Percentiles rank a stretch among this genome's conserved stretches.
These are phyloP conservation scores for Fusarium citri DNA, from an alignment of 2,329 filamentous ascomycete genomes.

Conservation along the genomic window DNA sequence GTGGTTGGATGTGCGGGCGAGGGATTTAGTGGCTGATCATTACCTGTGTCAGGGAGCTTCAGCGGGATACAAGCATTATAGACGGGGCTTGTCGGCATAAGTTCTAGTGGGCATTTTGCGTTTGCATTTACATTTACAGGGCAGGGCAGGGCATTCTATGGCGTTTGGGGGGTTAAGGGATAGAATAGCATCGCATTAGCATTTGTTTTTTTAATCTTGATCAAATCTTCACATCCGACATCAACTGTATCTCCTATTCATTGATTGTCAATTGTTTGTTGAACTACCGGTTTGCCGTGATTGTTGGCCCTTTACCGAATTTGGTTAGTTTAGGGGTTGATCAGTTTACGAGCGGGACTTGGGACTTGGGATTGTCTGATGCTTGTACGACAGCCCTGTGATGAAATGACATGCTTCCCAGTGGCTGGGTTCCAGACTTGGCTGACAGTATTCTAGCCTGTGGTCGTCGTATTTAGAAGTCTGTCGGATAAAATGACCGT, in stretches of 20 bases:
- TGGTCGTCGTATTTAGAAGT: not conserved
- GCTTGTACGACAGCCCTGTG: not conserved
- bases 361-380: not conserved
- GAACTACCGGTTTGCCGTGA: not conserved
- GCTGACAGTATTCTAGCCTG: not conserved
- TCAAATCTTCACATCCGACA: not conserved
- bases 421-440: not conserved
- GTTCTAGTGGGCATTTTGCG: too few species aligned
- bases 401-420: not conserved
- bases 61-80: constrained; percentile 25
- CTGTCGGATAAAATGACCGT: not conserved
- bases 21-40: constrained; percentile 35
- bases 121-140: too few species aligned
- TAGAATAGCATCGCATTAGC: not conserved
- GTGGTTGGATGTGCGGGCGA: constrained; percentile 39
- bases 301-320: not conserved
- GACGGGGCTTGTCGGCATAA: constrained; percentile 29
- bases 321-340: not conserved
- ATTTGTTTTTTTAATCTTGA: not conserved
- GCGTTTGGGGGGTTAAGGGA: constrained; percentile 8
- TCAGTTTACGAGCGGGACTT: not conserved
- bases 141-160: too few species aligned
- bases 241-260: too few species aligned
- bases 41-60: constrained; percentile 36
- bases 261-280: not conserved